Percentiles rank a stretch among this genome's conserved stretches.
phyloP scores from a whole-genome alignment of 177 flowering plant species.

The Telopea speciosissima region DNA sequence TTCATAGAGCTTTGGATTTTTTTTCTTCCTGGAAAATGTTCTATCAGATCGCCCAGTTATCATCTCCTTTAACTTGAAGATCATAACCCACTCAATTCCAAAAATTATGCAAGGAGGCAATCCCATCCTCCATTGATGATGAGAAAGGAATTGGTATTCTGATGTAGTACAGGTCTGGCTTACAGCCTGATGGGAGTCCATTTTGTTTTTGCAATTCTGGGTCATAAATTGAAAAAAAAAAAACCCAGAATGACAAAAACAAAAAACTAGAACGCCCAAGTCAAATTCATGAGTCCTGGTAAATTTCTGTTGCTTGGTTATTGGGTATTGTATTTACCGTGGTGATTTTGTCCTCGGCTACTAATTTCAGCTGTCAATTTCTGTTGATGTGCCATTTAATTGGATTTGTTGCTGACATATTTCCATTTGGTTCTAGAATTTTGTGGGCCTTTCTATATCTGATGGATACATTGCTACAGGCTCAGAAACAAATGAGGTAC shows the following conservation, averaged over 20 bases:
- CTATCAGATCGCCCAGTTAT: not conserved
- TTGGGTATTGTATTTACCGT: no score
- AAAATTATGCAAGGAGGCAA: not conserved
- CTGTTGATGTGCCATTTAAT: not conserved
- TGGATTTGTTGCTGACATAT: conserved; percentile 15
- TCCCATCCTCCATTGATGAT: not conserved
- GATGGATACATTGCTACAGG: conserved; percentile 96
- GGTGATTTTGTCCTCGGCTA: no score
- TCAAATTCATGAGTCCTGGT: no score
- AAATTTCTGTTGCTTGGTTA: no score
- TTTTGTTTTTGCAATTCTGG: not conserved
- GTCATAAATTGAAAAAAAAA: not conserved
- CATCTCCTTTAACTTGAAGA: not conserved
- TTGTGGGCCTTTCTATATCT: conserved; percentile 84
- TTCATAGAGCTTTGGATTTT: not conserved
- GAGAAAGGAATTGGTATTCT: not conserved
- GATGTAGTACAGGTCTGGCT: not conserved
- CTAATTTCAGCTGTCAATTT: no score
- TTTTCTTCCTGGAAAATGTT: not conserved
- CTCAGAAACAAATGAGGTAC: conserved; percentile 98
- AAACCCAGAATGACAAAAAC: no score
- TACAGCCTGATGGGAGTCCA: not conserved
- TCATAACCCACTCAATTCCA: not conserved
- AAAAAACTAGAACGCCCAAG: no score
- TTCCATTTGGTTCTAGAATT: conserved; percentile 57